These are phyloP conservation scores for Torulaspora globosa DNA, from an alignment of 1,139 yeast genomes.

Conservation along the genomic window DNA sequence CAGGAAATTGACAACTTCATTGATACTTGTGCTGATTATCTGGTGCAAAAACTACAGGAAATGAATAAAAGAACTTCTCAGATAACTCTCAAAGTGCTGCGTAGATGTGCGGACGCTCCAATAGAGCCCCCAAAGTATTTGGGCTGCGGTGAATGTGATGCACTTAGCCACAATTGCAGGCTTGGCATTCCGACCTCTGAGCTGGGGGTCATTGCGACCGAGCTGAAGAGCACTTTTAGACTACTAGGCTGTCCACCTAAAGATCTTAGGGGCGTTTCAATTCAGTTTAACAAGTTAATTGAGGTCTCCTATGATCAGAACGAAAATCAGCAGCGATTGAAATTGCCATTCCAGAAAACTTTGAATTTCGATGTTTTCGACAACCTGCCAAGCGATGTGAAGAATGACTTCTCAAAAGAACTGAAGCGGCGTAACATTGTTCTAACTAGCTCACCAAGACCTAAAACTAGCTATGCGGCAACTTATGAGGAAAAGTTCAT, in stretches of 20 bases:
- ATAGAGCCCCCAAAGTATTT: slow-evolving; percentile 68
- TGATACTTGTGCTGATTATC: slow-evolving; percentile 54
- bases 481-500: slow-evolving; percentile 29
- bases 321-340: slow-evolving; percentile 17
- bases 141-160: slow-evolving; percentile 81
- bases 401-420: slow-evolving; percentile 12
- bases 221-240: slow-evolving; percentile 54
- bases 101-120: slow-evolving; percentile 63
- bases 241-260: slow-evolving; percentile 55
- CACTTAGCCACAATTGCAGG: slow-evolving; percentile 53
- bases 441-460: slow-evolving; percentile 6
- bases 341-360: slow-evolving; percentile 16
- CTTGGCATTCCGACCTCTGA: slow-evolving; percentile 67
- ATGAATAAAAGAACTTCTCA: slow-evolving; percentile 52
- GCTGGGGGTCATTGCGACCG: slow-evolving; percentile 56
- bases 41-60: slow-evolving; percentile 49
- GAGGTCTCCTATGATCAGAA: slow-evolving; percentile 17
- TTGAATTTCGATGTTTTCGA: slow-evolving; percentile 10
- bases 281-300: slow-evolving; percentile 56
- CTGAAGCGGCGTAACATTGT: slow-evolving; percentile 15
- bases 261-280: slow-evolving; percentile 76
- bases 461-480: slow-evolving; percentile 9
- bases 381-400: slow-evolving; percentile 19
- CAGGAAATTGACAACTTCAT: slow-evolving; percentile 64
- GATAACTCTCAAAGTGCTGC: slow-evolving; percentile 61